These are phyloP conservation scores for Graphilbum fragrans DNA, from an alignment of 2,329 filamentous ascomycete genomes.

Conservation along the genomic window DNA sequence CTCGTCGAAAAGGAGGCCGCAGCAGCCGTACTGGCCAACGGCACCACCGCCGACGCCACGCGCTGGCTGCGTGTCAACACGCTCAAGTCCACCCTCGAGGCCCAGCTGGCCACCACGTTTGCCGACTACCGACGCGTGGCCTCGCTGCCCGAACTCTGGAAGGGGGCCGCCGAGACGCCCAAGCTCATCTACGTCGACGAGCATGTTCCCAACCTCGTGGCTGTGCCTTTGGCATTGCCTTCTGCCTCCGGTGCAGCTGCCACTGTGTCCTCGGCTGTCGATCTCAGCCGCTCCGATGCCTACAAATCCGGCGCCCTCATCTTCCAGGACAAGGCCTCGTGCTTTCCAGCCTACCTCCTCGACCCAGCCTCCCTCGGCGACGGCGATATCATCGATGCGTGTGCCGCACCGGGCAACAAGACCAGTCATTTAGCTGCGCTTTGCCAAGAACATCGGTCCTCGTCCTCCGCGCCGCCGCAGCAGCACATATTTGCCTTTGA, in stretches of 20 bases:
- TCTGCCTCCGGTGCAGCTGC: no score
- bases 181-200: slow-evolving; percentile 60
- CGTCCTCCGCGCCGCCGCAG: not conserved
- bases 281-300: slow-evolving; percentile 60
- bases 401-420: slow-evolving; percentile 93
- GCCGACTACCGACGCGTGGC: slow-evolving; percentile 43
- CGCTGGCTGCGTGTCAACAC: slow-evolving; percentile 87
- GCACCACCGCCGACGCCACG: slow-evolving; percentile 47
- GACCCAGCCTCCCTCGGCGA: slow-evolving; percentile 38
- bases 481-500: slow-evolving; percentile 62
- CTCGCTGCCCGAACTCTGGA: slow-evolving; percentile 43
- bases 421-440: slow-evolving; percentile 86
- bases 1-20: slow-evolving; percentile 53
- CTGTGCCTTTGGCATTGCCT: no score
- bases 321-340: slow-evolving; percentile 92
- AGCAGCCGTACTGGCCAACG: slow-evolving; percentile 52
- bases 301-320: slow-evolving; percentile 73
- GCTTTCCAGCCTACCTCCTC: slow-evolving; percentile 85
- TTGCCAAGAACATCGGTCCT: slow-evolving; percentile 24
- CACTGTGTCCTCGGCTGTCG: slow-evolving; percentile 48
- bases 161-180: slow-evolving; percentile 6
- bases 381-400: slow-evolving; percentile 81
- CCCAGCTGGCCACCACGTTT: slow-evolving; percentile 68
- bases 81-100: slow-evolving; percentile 55
- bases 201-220: slow-evolving; percentile 74